Evolutionary conservation across 176 grass and related monocot genomes (phyloP).

Genomic region (Tillandsia fasciculata): DNA sequence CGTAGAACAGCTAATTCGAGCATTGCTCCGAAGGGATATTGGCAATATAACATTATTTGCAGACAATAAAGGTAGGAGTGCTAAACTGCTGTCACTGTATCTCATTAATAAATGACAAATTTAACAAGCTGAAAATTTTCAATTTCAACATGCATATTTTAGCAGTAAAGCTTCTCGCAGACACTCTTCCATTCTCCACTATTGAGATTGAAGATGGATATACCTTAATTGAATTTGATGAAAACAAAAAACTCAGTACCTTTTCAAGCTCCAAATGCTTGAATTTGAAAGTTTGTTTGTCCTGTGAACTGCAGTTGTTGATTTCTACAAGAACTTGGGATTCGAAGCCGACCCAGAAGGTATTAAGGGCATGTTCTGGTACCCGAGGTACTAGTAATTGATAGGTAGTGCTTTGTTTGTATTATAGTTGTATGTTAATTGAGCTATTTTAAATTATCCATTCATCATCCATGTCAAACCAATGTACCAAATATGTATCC

Average conservation of each 20-base stretch:
- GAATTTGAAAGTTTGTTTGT: background rate
- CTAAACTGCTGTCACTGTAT: background rate
- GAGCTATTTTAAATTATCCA: too few relatives aligned
- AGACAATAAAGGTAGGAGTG: conserved; percentile 71
- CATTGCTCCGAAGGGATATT: conserved; percentile 85
- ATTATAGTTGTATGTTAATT: too few relatives aligned
- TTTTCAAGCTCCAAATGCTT: background rate
- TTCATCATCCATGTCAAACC: too few relatives aligned
- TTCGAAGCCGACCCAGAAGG: conserved; percentile 92
- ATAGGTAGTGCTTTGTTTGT: too few relatives aligned
- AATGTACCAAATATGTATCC: too few relatives aligned
- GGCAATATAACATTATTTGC: conserved; percentile 90
- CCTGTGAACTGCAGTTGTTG: conserved; percentile 55
- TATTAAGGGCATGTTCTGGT: conserved; percentile 99
- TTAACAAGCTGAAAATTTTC: background rate
- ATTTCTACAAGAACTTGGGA: conserved; percentile 97
- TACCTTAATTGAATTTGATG: background rate
- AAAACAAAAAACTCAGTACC: too few relatives aligned
- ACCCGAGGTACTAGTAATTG: conserved; percentile 38
- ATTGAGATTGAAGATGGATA: background rate
- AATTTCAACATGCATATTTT: background rate
- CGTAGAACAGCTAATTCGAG: conserved; percentile 70
- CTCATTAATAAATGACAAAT: background rate
- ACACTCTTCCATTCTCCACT: background rate
- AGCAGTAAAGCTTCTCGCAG: background rate